phyloP scores from a whole-genome alignment of 768 basidiomycete species.

The Mycena epipterygia region DNA sequence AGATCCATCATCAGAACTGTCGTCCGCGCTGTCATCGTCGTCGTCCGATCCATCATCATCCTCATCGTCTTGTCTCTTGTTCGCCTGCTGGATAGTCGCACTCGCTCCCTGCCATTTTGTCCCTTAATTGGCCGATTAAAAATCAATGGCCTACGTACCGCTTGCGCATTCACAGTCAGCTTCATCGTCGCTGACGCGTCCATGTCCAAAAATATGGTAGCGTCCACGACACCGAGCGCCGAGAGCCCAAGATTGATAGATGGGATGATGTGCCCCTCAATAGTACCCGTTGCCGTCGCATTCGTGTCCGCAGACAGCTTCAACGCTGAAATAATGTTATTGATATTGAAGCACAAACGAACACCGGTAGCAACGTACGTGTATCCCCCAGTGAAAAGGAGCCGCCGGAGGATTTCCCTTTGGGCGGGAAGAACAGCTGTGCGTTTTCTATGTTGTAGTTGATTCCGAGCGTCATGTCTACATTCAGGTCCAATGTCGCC shows the following conservation, averaged over 20 bases:
- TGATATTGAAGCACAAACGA: neutral
- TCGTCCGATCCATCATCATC: neutral
- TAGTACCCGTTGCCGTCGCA: slow-evolving; percentile 43
- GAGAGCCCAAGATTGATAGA: slow-evolving; percentile 50
- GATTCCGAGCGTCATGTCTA: slow-evolving; percentile 59
- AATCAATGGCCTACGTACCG: neutral
- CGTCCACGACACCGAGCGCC: slow-evolving; percentile 24
- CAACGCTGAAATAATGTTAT: slow-evolving; percentile 37
- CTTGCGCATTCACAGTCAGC: slow-evolving; percentile 20
- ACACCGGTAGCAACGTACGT: neutral
- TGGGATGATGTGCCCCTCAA: slow-evolving; percentile 55
- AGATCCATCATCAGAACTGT: neutral
- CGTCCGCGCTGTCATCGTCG: neutral
- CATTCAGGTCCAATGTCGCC: slow-evolving; percentile 51
- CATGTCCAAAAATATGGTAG: slow-evolving; percentile 14
- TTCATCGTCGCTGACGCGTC: slow-evolving; percentile 30
- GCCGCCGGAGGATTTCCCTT: slow-evolving; percentile 34
- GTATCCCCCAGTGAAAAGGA: slow-evolving; percentile 21
- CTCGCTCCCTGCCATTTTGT: slow-evolving; percentile 7
- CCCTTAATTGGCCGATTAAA: neutral
- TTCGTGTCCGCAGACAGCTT: slow-evolving; percentile 50
- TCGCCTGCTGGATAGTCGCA: slow-evolving; percentile 16
- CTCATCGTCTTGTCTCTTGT: slow-evolving; percentile 15
- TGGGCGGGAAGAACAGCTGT: slow-evolving; percentile 59
- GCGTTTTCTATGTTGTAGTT: slow-evolving; percentile 59